Evolutionary conservation across 108 stramenopile species (phyloP).

Genomic region (Skeletonema menzelii): DNA sequence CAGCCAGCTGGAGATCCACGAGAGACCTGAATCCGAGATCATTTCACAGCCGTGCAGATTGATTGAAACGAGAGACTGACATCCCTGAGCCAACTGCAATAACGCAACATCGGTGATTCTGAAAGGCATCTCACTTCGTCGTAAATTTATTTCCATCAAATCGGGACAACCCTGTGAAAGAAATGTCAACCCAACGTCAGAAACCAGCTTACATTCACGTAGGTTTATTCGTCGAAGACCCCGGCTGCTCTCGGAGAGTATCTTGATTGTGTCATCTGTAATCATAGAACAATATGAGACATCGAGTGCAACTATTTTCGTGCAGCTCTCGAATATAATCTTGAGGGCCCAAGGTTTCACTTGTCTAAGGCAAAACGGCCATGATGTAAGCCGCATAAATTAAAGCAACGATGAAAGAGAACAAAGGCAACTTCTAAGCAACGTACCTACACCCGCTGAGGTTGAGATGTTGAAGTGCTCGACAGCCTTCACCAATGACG

Average conservation of each 20-base stretch:
- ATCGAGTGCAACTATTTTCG: slow-evolving; percentile 30
- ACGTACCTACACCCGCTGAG: slow-evolving; percentile 45
- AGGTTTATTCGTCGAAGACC: slow-evolving; percentile 37
- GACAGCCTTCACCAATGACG: slow-evolving; percentile 43
- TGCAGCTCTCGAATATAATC: slow-evolving; percentile 57
- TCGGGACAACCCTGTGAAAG: slow-evolving; percentile 42
- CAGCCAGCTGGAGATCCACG: slow-evolving; percentile 50
- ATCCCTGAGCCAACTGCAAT: slow-evolving; percentile 47
- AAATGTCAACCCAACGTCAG: slow-evolving; percentile 46
- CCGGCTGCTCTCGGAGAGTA: slow-evolving; percentile 24
- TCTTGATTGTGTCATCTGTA: slow-evolving; percentile 48
- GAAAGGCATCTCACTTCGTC: slow-evolving; percentile 45
- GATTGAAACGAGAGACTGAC: slow-evolving; percentile 22
- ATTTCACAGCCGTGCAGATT: slow-evolving; percentile 52
- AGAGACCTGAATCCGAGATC: slow-evolving; percentile 52
- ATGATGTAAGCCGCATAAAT: no score
- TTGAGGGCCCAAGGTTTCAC: slow-evolving; percentile 51
- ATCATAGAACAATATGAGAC: slow-evolving; percentile 44
- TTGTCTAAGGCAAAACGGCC: no score
- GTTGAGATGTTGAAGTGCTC: slow-evolving; percentile 26
- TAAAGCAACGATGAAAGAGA: no score
- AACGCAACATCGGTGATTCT: slow-evolving; percentile 58
- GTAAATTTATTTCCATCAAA: slow-evolving; percentile 36
- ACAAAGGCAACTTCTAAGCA: no score
- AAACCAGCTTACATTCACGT: slow-evolving; percentile 45